Evolutionary conservation across 805 yeast genomes (phyloP).

Genomic region (Torulaspora delbrueckii): DNA sequence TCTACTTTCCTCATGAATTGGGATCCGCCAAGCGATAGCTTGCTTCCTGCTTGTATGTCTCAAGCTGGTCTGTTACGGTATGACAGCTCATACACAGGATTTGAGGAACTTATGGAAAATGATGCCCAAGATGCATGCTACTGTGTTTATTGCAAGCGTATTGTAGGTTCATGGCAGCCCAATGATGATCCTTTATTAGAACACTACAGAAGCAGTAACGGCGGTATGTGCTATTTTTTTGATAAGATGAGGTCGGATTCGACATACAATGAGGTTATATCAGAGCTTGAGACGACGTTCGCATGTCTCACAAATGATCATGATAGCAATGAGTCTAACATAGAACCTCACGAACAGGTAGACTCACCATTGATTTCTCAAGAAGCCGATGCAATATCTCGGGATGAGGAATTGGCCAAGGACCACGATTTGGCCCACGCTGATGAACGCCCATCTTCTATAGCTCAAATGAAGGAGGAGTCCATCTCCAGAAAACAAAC

Average conservation of each 20-base stretch:
- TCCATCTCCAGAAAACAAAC: background rate
- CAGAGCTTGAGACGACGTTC: background rate
- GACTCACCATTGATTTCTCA: background rate
- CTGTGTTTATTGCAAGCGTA: constrained; percentile 53
- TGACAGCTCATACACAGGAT: constrained; percentile 45
- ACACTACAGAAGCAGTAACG: constrained; percentile 35
- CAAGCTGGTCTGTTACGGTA: constrained; percentile 50
- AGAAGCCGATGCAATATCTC: background rate
- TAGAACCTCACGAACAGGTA: background rate
- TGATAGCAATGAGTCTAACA: background rate
- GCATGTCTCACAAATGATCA: background rate
- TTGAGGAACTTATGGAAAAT: constrained; percentile 29
- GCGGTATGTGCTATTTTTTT: constrained; percentile 26
- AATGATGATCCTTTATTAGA: constrained; percentile 49
- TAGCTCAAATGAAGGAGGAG: background rate
- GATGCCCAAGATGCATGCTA: constrained; percentile 44
- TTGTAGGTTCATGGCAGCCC: constrained; percentile 54
- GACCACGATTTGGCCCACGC: background rate
- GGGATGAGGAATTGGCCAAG: background rate
- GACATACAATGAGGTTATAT: background rate
- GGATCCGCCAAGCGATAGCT: constrained; percentile 20
- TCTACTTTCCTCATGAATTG: constrained; percentile 25
- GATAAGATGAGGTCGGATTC: constrained; percentile 6
- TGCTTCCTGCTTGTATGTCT: constrained; percentile 39
- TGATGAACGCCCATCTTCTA: background rate